Evolutionary conservation across 352 stramenopile species (phyloP).

Genomic region (Globisporangium carolinianum): DNA sequence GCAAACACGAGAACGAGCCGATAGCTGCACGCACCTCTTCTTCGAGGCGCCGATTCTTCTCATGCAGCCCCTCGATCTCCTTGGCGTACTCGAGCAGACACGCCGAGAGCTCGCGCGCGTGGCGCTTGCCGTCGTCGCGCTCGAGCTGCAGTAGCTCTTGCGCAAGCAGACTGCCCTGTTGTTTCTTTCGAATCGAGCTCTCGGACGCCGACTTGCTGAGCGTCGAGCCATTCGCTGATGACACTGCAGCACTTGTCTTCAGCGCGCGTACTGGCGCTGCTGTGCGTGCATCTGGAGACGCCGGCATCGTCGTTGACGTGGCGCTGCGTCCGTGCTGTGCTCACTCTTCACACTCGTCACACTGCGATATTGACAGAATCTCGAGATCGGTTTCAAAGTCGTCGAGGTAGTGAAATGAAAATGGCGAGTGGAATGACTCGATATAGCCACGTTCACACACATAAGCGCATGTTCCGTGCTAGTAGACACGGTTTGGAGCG

Average conservation of each 20-base stretch:
- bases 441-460: no score
- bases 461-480: no score
- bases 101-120: slow-evolving; percentile 52
- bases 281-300: slow-evolving; percentile 5
- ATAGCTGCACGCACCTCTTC: slow-evolving; percentile 38
- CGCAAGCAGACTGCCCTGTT: slow-evolving; percentile 47
- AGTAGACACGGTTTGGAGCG: no score
- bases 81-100: slow-evolving; percentile 68
- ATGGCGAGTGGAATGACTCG: no score
- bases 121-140: slow-evolving; percentile 66
- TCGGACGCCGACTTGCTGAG: slow-evolving; percentile 16
- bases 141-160: slow-evolving; percentile 66
- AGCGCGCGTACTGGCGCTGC: neutral
- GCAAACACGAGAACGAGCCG: neutral
- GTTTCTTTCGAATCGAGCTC: slow-evolving; percentile 23
- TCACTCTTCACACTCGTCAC: no score
- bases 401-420: no score
- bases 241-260: slow-evolving; percentile 1
- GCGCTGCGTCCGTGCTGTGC: no score
- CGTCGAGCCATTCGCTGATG: neutral
- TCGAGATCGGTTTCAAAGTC: neutral
- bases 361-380: no score
- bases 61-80: slow-evolving; percentile 68
- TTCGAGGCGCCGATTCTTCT: slow-evolving; percentile 71
- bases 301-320: slow-evolving; percentile 1